Evolutionary conservation across 306 rosid species (phyloP), one percentile per base, ranked within the genome.

Genomic region (Vigna nakashimae): DNA sequence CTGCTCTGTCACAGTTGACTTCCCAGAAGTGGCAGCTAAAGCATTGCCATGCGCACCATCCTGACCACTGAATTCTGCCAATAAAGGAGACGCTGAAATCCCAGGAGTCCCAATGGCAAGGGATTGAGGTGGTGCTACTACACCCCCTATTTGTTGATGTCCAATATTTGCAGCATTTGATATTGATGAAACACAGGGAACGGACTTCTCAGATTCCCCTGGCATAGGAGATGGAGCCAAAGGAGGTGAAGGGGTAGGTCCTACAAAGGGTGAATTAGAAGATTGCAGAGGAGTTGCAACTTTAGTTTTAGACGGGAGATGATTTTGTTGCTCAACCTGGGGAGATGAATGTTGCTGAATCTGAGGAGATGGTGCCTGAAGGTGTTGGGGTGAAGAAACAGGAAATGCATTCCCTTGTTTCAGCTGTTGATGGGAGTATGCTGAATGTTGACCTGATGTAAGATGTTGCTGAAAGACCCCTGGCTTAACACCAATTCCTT

Each of bases 101-200:
- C 99, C 98, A 53, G 99, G 99, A 65, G 99, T 95, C 53, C 97
- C 99, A 53, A 95, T 89, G 69, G 99, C 93, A 82, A 91, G 97
- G 79, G 99, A 95, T 60, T 84, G 97, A 60, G 90, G 93, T 57
- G 90, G 91, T 64, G 88, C 86, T 45, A 79, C 85, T 11, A 78
- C 78, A 65, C 55, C 73, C 64, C 85, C 86, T 30, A 88, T 71
- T 71, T 88, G 93, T 82, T 94, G 96, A 71, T 83, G 91, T 75
- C 87, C 97, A 75, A 80, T 69, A 87, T 86, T 90, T 60, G 86
- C 87, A 80, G 84, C 90, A 89, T 86, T 91, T 76, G 96, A 60
- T 63, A 87, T 79, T 9, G 92, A 68, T 55, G 93, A 88, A 79
- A 82, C 78, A 82, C 87, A 87, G 30, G 92, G 68, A 50, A 63